Percentiles rank a stretch among this genome's conserved stretches.
phyloP scores from a whole-genome alignment of 1,139 yeast species.

The Sugiyamaella grinbergsii region DNA sequence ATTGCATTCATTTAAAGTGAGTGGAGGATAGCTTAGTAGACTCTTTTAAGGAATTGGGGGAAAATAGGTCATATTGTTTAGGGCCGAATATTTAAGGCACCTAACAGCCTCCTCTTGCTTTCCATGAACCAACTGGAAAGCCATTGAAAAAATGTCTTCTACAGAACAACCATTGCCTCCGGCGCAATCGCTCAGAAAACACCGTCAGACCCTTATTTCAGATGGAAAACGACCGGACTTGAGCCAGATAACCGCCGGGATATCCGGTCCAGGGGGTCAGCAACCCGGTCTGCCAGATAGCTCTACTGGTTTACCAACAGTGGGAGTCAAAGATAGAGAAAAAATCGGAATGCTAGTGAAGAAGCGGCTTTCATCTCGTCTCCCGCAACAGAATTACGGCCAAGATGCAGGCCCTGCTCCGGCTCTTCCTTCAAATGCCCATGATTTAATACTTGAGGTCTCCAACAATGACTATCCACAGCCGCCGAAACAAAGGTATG shows the following conservation, averaged over 20 bases:
- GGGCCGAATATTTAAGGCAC: no score
- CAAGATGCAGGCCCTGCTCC: slow-evolving; percentile 29
- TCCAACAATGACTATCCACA: slow-evolving; percentile 19
- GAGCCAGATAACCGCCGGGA: slow-evolving; percentile 15
- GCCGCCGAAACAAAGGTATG: slow-evolving; percentile 14
- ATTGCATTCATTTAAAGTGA: no score
- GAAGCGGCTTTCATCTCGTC: slow-evolving; percentile 34
- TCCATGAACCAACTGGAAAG: no score
- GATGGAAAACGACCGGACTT: slow-evolving; percentile 19
- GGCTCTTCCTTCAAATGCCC: slow-evolving; percentile 35
- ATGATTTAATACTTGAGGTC: slow-evolving; percentile 34
- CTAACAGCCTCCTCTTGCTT: no score
- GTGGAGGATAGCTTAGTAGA: no score
- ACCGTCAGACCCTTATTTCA: slow-evolving; percentile 37
- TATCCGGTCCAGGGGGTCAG: slow-evolving; percentile 16
- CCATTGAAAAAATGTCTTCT: neutral
- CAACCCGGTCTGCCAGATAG: slow-evolving; percentile 25
- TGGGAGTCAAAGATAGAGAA: slow-evolving; percentile 31
- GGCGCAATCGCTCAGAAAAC: slow-evolving; percentile 40
- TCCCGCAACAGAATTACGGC: slow-evolving; percentile 23
- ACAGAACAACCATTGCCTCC: slow-evolving; percentile 19
- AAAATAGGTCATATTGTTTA: no score
- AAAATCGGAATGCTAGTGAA: slow-evolving; percentile 37
- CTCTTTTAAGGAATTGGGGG: no score
- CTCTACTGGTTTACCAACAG: slow-evolving; percentile 31